Percentiles rank a stretch among this genome's conserved stretches.
phyloP scores from a whole-genome alignment of 208 protist species.

The Novymonas esmeraldas region DNA sequence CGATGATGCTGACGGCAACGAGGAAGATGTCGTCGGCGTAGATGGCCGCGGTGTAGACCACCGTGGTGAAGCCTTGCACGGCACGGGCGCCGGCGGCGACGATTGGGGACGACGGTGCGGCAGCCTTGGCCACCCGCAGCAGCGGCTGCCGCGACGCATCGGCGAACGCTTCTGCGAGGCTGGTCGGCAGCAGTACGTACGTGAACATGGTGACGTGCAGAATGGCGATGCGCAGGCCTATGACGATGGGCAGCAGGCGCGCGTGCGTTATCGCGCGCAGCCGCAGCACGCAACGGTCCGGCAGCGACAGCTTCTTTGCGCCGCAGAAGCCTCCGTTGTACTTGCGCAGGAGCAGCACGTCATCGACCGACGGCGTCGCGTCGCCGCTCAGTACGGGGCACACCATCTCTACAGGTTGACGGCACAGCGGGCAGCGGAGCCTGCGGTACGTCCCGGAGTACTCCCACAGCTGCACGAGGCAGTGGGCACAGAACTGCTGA shows the following conservation, averaged over 20 bases:
- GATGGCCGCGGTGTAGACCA: conserved; percentile 17
- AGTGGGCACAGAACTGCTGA: conserved; percentile 33
- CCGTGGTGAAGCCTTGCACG: conserved; percentile 8
- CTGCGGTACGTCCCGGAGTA: conserved; percentile 21
- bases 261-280: conserved; percentile 32
- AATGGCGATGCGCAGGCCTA: conserved; percentile 37
- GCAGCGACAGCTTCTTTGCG: conserved; percentile 16
- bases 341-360: conserved; percentile 28
- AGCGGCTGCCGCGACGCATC: conserved; percentile 6
- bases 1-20: conserved; percentile 29
- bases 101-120: conserved; percentile 1
- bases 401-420: conserved; percentile 25
- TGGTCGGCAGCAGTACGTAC: conserved; percentile 29
- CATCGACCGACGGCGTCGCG: conserved; percentile 31
- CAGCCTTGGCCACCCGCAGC: background rate
- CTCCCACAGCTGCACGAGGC: conserved; percentile 38
- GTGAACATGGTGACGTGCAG: conserved; percentile 37
- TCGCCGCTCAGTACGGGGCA: conserved; percentile 20
- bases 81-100: background rate
- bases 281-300: conserved; percentile 33
- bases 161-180: background rate
- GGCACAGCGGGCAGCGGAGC: conserved; percentile 42
- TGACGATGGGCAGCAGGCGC: conserved; percentile 33
- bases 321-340: conserved; percentile 35
- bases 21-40: conserved; percentile 42